Base-by-base conservation (phyloP, 2,329 filamentous ascomycete genomes). In the Exophiala alcalophila region DNA sequence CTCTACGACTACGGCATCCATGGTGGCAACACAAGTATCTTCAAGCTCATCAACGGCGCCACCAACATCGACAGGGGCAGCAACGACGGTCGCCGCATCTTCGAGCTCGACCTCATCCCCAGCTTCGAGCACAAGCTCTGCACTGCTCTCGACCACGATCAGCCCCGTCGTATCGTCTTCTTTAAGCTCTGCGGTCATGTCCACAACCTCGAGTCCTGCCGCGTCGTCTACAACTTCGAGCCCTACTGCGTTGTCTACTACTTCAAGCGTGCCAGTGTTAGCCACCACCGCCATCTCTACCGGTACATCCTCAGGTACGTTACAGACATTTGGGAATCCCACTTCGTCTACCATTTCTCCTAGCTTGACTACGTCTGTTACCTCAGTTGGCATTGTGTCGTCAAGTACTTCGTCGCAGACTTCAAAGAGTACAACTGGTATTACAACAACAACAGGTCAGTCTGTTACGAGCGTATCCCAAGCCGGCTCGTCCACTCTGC, bases 251-350 rank as follows among this genome's bases (percentile, higher is more conserved):
- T 36, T 37, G 23, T 20, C 40, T 36, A 45, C 12, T 15, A 39
- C 31, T 15, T 38, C 40, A 31, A 38, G n/a, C n/a, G n/a, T n/a
- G n/a, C n/a, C n/a, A n/a, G n/a, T n/a, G n/a, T n/a, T n/a, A n/a
- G n/a, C n/a, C n/a, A n/a, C n/a, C n/a, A n/a, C n/a, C 16, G 29
- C 24, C n/a, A 39, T 24, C 35, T 39, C 26, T 18, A 19, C 35
- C 16, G 21, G 35, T 35, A 28, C 39, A 34, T 27, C 35, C 26
- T 26, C 28, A 25, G 35, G 35, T 33, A 34, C 24, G 26, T 27
- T 23, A 12, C 23, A 26, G 24, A 25, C 10, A 21, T n/a, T 14
- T 11, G 16, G 28, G 21, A 29, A 11, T 39, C 29, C 26, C 8
- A 23, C 24, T 39, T 29, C 35, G 14, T 39, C 35, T 29, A 4